Conservation (phyloP, 176 grass and related monocot species). For the Aegilops bicornis region DNA sequence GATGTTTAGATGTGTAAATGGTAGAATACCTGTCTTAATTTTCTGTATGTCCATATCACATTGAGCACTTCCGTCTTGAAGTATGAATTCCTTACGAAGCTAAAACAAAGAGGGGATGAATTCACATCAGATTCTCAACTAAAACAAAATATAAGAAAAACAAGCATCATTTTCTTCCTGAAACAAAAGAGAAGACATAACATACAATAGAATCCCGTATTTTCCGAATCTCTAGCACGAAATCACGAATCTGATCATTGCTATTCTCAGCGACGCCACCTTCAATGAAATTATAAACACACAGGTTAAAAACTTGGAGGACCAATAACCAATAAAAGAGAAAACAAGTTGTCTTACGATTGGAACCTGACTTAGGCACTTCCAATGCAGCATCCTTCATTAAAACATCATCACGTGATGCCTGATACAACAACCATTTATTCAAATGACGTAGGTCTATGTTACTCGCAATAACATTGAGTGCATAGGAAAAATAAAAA, state of each 20-base stretch:
- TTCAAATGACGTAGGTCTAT: not conserved
- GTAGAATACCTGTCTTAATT: constrained; percentile 29
- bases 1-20: not conserved
- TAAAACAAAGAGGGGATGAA: constrained; percentile 6
- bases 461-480: too few species aligned
- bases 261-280: not conserved
- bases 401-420: not conserved
- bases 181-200: constrained; percentile 17
- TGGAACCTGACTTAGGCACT: not conserved
- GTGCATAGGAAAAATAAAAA: too few species aligned
- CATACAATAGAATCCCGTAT: constrained; percentile 25
- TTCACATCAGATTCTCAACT: not conserved
- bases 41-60: constrained; percentile 11
- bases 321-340: not conserved
- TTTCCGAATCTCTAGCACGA: not conserved
- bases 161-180: not conserved
- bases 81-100: constrained; percentile 19
- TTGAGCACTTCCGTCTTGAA: constrained; percentile 41
- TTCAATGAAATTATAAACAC: constrained; percentile 5
- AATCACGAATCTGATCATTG: not conserved
- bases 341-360: not conserved
- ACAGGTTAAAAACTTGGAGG: not conserved
- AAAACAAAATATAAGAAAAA: not conserved
- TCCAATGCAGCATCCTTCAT: not conserved
- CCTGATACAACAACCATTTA: constrained; percentile 17